These are phyloP conservation scores for Candida sonorensis DNA, from an alignment of 805 yeast genomes.

Conservation along the genomic window DNA sequence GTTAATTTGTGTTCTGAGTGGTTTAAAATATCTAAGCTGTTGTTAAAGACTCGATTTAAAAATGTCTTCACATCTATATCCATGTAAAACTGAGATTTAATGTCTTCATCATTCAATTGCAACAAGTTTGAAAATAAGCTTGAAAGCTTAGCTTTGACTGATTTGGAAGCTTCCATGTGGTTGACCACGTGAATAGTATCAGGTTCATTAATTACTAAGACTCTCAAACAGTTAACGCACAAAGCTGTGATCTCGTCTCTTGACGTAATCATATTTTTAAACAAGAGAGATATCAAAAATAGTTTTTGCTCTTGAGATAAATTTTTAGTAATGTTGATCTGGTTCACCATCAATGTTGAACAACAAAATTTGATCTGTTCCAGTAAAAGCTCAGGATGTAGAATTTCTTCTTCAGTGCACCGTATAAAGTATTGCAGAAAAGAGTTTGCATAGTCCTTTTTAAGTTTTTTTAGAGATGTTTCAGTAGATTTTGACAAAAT, in stretches of 20 bases:
- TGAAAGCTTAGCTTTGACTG: not conserved
- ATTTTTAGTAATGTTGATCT: conserved; percentile 5
- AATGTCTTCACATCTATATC: conserved; percentile 6
- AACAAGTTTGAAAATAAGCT: conserved; percentile 5
- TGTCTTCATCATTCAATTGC: conserved; percentile 16
- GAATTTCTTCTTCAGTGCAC: conserved; percentile 6
- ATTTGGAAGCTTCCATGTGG: not conserved
- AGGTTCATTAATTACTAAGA: conserved; percentile 12
- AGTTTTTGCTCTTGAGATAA: too few species aligned
- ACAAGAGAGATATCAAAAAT: conserved; percentile 11
- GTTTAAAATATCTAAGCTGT: conserved; percentile 1
- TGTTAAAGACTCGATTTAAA: conserved; percentile 7
- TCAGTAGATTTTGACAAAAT: too few species aligned
- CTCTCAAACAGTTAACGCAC: conserved; percentile 18
- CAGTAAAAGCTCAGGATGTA: not conserved
- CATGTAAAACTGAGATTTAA: conserved; percentile 5
- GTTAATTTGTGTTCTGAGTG: conserved; percentile 1
- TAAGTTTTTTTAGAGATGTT: conserved; percentile 7
- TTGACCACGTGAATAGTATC: too few species aligned
- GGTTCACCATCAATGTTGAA: conserved; percentile 18
- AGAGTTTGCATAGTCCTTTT: conserved; percentile 12
- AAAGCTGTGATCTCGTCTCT: conserved; percentile 11
- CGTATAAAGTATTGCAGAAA: conserved; percentile 10
- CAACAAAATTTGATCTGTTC: conserved; percentile 15
- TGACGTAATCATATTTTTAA: conserved; percentile 6